phyloP scores from a whole-genome alignment of 2,329 filamentous ascomycete species.

The Clonostachys byssicola region DNA sequence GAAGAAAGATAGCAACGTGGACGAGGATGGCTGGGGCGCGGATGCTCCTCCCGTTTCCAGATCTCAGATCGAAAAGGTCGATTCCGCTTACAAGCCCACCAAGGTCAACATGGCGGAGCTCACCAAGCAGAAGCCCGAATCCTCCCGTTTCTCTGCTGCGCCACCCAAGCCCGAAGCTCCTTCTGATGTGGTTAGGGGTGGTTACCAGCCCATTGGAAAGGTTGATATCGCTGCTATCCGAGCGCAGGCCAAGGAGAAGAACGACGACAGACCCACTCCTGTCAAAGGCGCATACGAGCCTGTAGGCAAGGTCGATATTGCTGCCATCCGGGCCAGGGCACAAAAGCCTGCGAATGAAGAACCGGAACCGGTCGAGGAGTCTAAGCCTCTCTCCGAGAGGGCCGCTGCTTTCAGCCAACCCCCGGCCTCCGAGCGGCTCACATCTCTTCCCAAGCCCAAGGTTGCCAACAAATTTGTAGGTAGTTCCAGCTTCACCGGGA shows the following conservation, averaged over 20 bases:
- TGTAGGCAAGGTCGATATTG: slow-evolving; percentile 94
- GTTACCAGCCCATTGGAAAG: slow-evolving; percentile 92
- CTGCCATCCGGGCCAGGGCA: slow-evolving; percentile 81
- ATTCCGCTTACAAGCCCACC: slow-evolving; percentile 88
- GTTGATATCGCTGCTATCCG: slow-evolving; percentile 95
- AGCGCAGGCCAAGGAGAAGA: slow-evolving; percentile 62
- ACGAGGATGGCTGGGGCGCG: slow-evolving; percentile 88
- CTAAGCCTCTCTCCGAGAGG: slow-evolving; percentile 69
- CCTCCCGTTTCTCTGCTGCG: slow-evolving; percentile 54
- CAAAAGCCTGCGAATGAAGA: slow-evolving; percentile 54
- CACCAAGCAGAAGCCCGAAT: slow-evolving; percentile 65
- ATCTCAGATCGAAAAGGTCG: slow-evolving; percentile 85
- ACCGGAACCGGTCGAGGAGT: slow-evolving; percentile 21
- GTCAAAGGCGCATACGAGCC: slow-evolving; percentile 95
- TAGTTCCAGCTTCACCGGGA: slow-evolving; percentile 72
- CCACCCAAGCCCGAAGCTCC: slow-evolving; percentile 7
- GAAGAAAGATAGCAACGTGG: slow-evolving; percentile 54
- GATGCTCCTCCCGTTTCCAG: slow-evolving; percentile 91
- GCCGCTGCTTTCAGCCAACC: slow-evolving; percentile 65
- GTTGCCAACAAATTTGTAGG: slow-evolving; percentile 84
- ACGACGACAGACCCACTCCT: slow-evolving; percentile 75
- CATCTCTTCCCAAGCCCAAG: slow-evolving; percentile 89
- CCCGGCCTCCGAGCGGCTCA: slow-evolving; percentile 70
- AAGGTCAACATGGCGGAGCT: slow-evolving; percentile 92
- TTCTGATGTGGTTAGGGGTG: slow-evolving; percentile 72